Conservation (phyloP, 2,329 filamentous ascomycete species). For the Colletotrichum sp. region DNA sequence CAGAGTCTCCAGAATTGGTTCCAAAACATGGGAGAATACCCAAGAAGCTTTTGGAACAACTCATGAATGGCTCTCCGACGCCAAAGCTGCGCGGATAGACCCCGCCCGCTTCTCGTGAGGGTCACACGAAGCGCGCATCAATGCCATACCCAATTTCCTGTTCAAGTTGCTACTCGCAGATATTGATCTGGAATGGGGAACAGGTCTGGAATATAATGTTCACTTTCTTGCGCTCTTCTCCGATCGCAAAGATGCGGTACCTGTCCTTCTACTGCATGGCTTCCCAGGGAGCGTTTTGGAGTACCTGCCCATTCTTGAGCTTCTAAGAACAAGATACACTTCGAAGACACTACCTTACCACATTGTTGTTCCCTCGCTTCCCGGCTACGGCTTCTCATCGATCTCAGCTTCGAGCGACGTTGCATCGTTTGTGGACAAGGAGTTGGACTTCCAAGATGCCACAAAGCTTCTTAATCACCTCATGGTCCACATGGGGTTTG, state of each 20-base stretch:
- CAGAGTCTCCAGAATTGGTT: rapidly evolving
- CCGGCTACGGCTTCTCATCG: background rate
- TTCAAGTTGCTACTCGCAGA: background rate
- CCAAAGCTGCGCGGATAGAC: background rate
- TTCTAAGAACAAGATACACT: background rate
- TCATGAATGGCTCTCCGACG: background rate
- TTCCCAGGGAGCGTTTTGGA: background rate
- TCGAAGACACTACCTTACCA: background rate
- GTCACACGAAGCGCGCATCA: background rate
- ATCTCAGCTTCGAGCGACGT: background rate
- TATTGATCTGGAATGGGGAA: rapidly evolving
- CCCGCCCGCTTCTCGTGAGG: background rate
- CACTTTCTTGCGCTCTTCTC: background rate
- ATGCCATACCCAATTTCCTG: background rate
- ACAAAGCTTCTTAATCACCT: background rate
- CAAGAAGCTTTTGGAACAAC: background rate
- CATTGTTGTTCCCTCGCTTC: background rate
- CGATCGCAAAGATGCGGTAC: background rate
- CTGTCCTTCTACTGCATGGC: background rate
- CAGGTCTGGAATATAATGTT: background rate
- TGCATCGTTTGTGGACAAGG: background rate
- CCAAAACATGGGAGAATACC: background rate
- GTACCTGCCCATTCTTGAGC: background rate
- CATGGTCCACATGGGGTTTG: background rate
- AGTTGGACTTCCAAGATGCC: background rate